Percentiles rank a stretch among this genome's conserved stretches.
Conservation (phyloP, 371 early-diverging fungal genomes). For the Mucor sp. region DNA sequence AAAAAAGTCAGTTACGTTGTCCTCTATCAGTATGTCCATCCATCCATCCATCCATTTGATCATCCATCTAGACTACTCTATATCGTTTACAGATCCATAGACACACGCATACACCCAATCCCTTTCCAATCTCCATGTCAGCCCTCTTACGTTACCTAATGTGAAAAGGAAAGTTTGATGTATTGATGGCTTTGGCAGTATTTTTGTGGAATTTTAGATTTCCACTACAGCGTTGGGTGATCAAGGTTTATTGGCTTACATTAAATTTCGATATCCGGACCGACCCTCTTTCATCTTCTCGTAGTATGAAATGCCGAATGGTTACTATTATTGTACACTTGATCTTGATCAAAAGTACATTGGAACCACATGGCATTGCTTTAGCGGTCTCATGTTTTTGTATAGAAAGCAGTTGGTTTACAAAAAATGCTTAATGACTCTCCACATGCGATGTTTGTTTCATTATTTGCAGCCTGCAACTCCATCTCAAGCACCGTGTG, state of each 20-base stretch:
- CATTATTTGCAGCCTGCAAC: background rate
- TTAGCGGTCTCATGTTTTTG: no score
- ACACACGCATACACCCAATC: background rate
- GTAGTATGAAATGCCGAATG: no score
- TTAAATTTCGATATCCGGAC: background rate
- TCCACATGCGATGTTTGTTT: background rate
- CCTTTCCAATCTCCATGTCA: background rate
- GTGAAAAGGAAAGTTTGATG: slow-evolving; percentile 23
- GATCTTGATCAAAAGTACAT: no score
- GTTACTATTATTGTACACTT: no score
- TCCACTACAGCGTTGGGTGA: background rate
- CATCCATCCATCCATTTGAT: slow-evolving; percentile 12
- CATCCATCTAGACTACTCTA: slow-evolving; percentile 14
- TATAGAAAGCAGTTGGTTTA: no score
- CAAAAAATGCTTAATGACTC: background rate
- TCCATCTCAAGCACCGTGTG: no score
- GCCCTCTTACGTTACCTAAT: slow-evolving; percentile 17
- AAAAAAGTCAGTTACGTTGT: background rate
- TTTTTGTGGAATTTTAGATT: slow-evolving; percentile 3
- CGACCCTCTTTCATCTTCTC: background rate
- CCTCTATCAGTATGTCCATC: background rate
- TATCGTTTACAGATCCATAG: background rate
- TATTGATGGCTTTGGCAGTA: slow-evolving; percentile 1
- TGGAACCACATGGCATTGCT: no score
- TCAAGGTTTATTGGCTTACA: background rate